A percentile compares a stretch with the other conserved stretches of the same genome.
Conservation (phyloP, 2,329 filamentous ascomycete genomes). For the Phialophora macrospora region DNA sequence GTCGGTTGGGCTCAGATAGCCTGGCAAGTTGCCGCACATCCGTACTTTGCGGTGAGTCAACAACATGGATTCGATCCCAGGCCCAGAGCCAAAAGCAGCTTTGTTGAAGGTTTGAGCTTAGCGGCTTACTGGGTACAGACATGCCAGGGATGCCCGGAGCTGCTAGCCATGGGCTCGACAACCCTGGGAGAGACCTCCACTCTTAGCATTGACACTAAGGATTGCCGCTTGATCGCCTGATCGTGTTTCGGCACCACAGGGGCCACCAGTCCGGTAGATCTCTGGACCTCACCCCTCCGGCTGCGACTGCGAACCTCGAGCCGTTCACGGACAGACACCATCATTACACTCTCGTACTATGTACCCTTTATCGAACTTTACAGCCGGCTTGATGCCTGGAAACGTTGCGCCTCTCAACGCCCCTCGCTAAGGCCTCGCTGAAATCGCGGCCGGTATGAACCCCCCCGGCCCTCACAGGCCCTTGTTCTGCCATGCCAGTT, state of each 20-base stretch:
- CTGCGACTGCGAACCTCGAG: slow-evolving; percentile 12
- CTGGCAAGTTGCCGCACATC: slow-evolving; percentile 9
- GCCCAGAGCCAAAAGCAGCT: neutral
- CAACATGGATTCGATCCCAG: neutral
- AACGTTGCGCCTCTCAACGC: neutral
- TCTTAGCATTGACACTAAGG: slow-evolving; percentile 11
- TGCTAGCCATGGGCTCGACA: neutral
- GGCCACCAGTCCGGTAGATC: slow-evolving; percentile 11
- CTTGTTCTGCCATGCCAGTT: neutral
- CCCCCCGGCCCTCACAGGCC: neutral
- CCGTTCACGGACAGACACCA: slow-evolving; percentile 15
- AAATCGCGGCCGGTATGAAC: neutral
- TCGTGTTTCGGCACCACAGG: slow-evolving; percentile 18
- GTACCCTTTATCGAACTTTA: neutral
- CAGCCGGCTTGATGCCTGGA: neutral
- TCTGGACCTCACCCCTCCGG: slow-evolving; percentile 3
- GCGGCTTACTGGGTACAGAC: neutral
- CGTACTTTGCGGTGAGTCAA: neutral
- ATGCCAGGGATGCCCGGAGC: slow-evolving; percentile 2
- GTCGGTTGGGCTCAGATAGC: neutral
- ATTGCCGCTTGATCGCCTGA: slow-evolving; percentile 21
- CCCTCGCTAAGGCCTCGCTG: neutral
- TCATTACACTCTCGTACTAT: neutral
- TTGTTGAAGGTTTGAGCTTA: slow-evolving; percentile 4
- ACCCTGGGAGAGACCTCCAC: slow-evolving; percentile 10